Conservation (phyloP, 2,329 filamentous ascomycete genomes). For the Pseudogymnoascus sp. region DNA sequence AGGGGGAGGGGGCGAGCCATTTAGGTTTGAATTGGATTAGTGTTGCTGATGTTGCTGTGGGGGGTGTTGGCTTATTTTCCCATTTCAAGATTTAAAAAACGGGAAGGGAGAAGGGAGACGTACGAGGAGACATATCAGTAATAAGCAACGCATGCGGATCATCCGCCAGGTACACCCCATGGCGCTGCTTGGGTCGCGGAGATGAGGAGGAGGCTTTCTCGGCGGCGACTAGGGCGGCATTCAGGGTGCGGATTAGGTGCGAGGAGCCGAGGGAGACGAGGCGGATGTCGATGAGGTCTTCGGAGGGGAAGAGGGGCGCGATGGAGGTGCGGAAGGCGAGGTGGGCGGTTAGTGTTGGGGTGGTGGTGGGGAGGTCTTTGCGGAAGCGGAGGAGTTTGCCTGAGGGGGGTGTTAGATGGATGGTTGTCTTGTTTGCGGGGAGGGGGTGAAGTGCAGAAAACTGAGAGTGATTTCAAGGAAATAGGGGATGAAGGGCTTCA, state of each 20-base stretch:
- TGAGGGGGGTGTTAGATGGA: constrained; percentile 18
- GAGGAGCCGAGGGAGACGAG: constrained; percentile 40
- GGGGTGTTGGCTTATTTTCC: not conserved
- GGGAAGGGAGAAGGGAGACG: constrained; percentile 3
- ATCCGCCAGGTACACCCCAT: constrained; percentile 42
- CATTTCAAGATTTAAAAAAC: not conserved
- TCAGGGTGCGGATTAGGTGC: constrained; percentile 40
- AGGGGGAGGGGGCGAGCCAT: constrained; percentile 70
- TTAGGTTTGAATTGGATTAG: constrained; percentile 76
- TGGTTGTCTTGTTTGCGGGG: constrained; percentile 13
- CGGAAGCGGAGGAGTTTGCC: constrained; percentile 53
- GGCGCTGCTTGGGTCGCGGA: constrained; percentile 39
- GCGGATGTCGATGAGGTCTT: constrained; percentile 48
- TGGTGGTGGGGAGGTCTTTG: constrained; percentile 45
- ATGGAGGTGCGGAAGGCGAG: constrained; percentile 44
- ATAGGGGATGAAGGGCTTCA: not conserved
- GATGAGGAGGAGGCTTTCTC: constrained; percentile 29
- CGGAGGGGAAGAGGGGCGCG: constrained; percentile 44
- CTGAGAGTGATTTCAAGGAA: too few species aligned
- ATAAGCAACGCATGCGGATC: constrained; percentile 61
- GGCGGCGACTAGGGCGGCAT: constrained; percentile 42
- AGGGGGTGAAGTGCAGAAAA: not conserved
- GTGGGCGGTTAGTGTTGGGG: constrained; percentile 33
- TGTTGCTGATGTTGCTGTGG: constrained; percentile 24
- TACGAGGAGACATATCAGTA: constrained; percentile 58